These are phyloP conservation scores for Botryosphaeria dothidea DNA, from an alignment of 2,329 filamentous ascomycete species.

Conservation along the genomic window DNA sequence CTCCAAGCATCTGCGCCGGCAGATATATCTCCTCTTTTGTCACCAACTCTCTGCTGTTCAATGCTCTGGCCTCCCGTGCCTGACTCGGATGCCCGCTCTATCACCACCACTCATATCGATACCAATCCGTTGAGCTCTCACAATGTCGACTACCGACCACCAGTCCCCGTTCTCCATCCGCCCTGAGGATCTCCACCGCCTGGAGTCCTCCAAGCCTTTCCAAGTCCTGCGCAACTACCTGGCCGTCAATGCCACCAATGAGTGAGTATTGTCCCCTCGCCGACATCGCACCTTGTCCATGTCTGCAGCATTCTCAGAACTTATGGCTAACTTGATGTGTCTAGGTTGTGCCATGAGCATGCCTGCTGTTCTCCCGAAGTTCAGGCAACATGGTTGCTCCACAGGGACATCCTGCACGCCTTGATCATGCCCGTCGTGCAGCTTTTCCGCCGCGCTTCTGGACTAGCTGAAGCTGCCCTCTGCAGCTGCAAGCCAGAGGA, in stretches of 20 bases:
- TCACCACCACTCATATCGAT: not conserved
- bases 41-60: not conserved
- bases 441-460: slow-evolving; percentile 56
- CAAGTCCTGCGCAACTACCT: slow-evolving; percentile 45
- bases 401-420: slow-evolving; percentile 61
- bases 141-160: not conserved
- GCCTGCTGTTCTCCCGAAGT: slow-evolving; percentile 32
- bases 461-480: slow-evolving; percentile 52
- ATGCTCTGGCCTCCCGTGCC: slow-evolving; percentile 7
- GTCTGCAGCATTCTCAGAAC: slow-evolving; percentile 43
- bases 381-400: slow-evolving; percentile 49
- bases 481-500: slow-evolving; percentile 52
- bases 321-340: slow-evolving; percentile 25
- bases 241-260: slow-evolving; percentile 40
- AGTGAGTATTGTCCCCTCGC: slow-evolving; percentile 24
- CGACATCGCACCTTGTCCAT: not conserved
- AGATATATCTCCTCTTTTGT: not conserved
- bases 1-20: not conserved
- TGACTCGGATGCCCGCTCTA: slow-evolving; percentile 3
- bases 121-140: not conserved
- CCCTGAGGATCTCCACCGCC: slow-evolving; percentile 41
- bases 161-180: slow-evolving; percentile 46
- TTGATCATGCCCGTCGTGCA: slow-evolving; percentile 60
- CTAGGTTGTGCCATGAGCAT: slow-evolving; percentile 48
- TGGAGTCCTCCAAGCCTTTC: slow-evolving; percentile 45